Conservation (phyloP, 805 yeast species). For the Saccharomycopsis fibuligera region DNA sequence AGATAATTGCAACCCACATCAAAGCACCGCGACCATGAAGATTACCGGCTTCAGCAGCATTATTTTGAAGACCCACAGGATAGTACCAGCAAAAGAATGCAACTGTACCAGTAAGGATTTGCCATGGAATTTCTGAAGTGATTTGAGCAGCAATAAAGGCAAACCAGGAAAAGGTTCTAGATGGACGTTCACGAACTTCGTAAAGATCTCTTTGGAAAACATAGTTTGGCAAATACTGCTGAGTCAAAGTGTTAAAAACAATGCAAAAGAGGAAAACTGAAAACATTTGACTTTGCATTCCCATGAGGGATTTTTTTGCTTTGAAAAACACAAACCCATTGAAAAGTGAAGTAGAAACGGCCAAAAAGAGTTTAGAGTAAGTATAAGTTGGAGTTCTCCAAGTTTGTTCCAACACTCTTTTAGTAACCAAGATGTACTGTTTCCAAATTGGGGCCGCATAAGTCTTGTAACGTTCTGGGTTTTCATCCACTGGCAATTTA, state of each 20-base stretch:
- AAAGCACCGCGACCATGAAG: constrained; percentile 51
- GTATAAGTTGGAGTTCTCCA: constrained; percentile 60
- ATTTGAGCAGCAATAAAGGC: constrained; percentile 46
- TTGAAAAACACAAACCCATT: constrained; percentile 66
- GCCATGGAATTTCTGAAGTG: constrained; percentile 62
- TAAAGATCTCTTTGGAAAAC: constrained; percentile 55
- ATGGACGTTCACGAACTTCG: constrained; percentile 69
- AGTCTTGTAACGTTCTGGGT: constrained; percentile 26
- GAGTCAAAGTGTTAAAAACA: constrained; percentile 45
- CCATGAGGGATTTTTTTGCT: constrained; percentile 55
- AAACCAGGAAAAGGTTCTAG: constrained; percentile 64
- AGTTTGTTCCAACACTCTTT: constrained; percentile 52
- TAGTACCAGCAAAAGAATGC: constrained; percentile 62
- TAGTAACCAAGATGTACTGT: constrained; percentile 40
- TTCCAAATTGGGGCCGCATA: constrained; percentile 39
- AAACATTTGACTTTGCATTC: constrained; percentile 60
- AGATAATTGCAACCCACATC: constrained; percentile 38
- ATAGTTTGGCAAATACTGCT: constrained; percentile 60
- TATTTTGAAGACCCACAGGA: constrained; percentile 59
- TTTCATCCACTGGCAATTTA: constrained; percentile 30
- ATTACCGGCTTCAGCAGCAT: constrained; percentile 44
- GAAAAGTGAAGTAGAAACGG: constrained; percentile 48
- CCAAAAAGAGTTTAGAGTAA: constrained; percentile 50
- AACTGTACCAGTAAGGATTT: constrained; percentile 53
- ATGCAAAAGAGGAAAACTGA: constrained; percentile 51